Base-by-base conservation (phyloP, 106 monocot species). In the Acorus calamus region DNA sequence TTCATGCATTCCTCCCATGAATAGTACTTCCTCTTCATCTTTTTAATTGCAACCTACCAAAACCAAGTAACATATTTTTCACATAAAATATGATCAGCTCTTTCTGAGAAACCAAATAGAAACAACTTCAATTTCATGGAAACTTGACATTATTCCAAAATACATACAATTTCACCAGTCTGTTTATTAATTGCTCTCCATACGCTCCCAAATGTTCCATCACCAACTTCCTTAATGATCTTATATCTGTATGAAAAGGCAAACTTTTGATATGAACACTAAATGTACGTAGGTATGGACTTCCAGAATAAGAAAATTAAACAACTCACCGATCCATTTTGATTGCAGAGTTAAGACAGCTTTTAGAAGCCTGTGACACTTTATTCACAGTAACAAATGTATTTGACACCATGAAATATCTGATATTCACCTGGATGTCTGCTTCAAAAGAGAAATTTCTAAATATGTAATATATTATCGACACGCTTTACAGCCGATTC, bases 1-100 rank as follows among this genome's bases (percentile, higher is more conserved):
- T 76, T 99, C 61, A 88, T 80, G 73, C 98, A 99, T 66, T 99
- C 92, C 53, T 99, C 98, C 98, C 98, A 99, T 11, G 98, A 79
- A 67, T 84, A 92, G 62, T 99, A 99, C 42, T 86, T 92, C 59
- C 69, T 99, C 77, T 92, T 99, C 92, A 99, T 86, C 81, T 99
- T 92, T 73, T 99, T 99, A 45, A 92, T 81, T 72, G 98, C 98
- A 73, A 99, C 98, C 98, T 99, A 42, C 47, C 11, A 61, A 6
- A 52, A 50, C 58, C 1, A 51, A 7, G n/a, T n/a, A 44, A n/a
- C 48, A 41, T 28, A 28, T 28, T 28, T 28, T 28, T 28, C 28
- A 28, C 0, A 28, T 28, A 28, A 28, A 28, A 28, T 28, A 28
- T 28, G 0, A 28, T 28, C 28, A 28, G 28, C 28, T 28, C 28